These are phyloP conservation scores for Rhododendron vialii DNA, from an alignment of 148 eudicot species.

Conservation along the genomic window DNA sequence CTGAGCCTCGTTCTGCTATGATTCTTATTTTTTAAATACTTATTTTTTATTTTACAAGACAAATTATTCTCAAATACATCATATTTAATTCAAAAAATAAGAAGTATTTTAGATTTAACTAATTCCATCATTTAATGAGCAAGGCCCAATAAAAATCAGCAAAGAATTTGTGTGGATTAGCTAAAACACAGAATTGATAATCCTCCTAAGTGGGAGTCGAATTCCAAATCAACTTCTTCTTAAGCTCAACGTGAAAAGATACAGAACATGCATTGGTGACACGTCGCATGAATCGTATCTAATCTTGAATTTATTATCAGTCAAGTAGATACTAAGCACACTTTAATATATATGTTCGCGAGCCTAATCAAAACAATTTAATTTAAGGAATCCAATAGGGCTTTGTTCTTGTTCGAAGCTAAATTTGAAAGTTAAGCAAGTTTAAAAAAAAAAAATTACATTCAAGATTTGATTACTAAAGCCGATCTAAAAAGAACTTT, in stretches of 20 bases:
- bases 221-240: not conserved
- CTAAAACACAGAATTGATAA: no score
- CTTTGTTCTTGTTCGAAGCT: not conserved
- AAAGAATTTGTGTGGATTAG: no score
- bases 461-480: not conserved
- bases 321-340: not conserved
- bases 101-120: no score
- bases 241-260: not conserved
- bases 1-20: fast-evolving
- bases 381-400: not conserved
- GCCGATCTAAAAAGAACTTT: not conserved
- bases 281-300: not conserved
- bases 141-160: no score
- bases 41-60: no score
- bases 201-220: not conserved
- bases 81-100: no score
- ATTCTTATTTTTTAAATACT: no score
- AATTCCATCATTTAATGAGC: no score
- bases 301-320: not conserved
- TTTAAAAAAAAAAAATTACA: not conserved
- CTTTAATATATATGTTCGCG: not conserved
- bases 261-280: not conserved
- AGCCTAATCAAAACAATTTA: not conserved
- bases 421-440: not conserved
- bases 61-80: no score